A percentile compares a stretch with the other conserved stretches of the same genome.
Conservation (phyloP, 176 grass and related monocot species). For the Alopecurus myosuroides region DNA sequence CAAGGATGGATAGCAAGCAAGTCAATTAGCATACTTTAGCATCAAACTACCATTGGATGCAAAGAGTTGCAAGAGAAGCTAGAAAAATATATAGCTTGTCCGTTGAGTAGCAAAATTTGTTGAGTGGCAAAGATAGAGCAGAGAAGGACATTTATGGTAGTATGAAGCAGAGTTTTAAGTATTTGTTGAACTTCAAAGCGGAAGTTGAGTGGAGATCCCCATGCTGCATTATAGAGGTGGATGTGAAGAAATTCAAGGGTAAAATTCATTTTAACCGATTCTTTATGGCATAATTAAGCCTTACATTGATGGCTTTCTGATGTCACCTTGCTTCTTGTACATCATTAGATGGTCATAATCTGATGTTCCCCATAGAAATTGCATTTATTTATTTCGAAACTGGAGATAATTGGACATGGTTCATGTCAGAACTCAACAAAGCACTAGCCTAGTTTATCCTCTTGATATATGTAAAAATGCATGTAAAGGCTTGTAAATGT, state of each 20-base stretch:
- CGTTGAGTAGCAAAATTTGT: no score
- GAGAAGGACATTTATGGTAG: background rate
- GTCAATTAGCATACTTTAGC: background rate
- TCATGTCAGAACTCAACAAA: background rate
- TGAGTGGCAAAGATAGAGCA: background rate
- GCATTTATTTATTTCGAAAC: background rate
- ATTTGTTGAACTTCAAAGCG: no score
- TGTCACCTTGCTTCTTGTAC: no score
- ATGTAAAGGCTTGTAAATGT: background rate
- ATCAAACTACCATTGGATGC: background rate
- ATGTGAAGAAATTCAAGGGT: no score
- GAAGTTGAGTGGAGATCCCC: no score
- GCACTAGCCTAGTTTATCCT: background rate
- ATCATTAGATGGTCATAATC: no score
- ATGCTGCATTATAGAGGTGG: no score
- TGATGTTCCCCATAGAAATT: no score
- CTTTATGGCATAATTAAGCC: no score
- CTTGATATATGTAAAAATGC: background rate
- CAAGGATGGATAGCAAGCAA: background rate
- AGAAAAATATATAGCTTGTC: background rate
- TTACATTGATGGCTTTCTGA: no score
- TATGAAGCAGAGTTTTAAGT: no score
- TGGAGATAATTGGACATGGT: background rate
- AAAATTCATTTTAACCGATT: no score
- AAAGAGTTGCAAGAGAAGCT: background rate